Evolutionary conservation across 768 basidiomycete genomes (phyloP), one percentile per base, ranked within the genome.

Genomic region (Naematelia encephala): DNA sequence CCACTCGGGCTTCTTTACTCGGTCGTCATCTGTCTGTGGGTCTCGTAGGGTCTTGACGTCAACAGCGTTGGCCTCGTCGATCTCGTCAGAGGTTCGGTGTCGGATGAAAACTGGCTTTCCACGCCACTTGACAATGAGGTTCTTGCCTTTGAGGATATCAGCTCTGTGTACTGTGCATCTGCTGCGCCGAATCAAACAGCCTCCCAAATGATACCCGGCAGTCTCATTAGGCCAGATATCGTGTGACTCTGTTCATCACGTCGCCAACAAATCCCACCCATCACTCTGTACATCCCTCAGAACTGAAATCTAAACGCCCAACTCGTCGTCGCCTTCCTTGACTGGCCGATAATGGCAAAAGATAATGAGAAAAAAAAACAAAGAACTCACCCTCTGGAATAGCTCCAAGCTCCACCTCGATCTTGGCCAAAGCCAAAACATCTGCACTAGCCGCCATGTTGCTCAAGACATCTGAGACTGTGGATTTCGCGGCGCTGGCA

Each of bases 71-170:
- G 96, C 96, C 81, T 99, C 96, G 63, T 90, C 85, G 69, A 99
- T 89, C 82, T 99, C 96, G 56, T 82, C 83, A 57, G 82, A 72
- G 13, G 96, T 99, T 72, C 96, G 86, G 82, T 99, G 96, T 66
- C 96, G 86, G 78, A 99, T 91, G 83, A 98, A 98, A 55, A 99
- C 96, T 65, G 96, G 96, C 83, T 99, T 99, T 78, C 96, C 96
- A 74, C 96, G 89, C 96, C 96, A 99, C 82, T 97, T 78, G 65
- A 72, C 70, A 59, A 74, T 72, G 57, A 76, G 64, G 70, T 70
- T 70, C 60, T 74, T 62, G 56, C 72, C 72, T 74, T 49, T 13
- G n/a, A 53, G 34, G 10, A 19, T n/a, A n/a, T 56, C 54, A 58
- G 57, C 44, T 29, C 28, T 13, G 47, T 25, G 16, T 5, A 1